phyloP scores from a whole-genome alignment of 148 eudicot species.

The Nepenthes mirabilis region DNA sequence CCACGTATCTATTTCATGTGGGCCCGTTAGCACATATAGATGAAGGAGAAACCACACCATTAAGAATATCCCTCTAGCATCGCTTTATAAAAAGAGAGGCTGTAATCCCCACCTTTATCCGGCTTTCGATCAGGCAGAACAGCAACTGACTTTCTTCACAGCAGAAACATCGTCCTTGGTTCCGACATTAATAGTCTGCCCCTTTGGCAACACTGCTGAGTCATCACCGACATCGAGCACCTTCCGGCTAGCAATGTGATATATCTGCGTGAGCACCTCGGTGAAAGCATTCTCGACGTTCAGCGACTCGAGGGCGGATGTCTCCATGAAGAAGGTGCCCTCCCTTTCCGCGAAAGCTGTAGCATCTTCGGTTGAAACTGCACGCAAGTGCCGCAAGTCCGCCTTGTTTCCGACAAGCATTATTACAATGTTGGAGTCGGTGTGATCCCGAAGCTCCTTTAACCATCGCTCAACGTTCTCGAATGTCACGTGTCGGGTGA shows the following conservation, averaged over 20 bases:
- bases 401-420: slow-evolving; percentile 3
- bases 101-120: too few species aligned
- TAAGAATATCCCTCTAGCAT: too few species aligned
- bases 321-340: slow-evolving; percentile 2
- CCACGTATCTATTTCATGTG: too few species aligned
- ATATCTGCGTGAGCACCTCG: neutral
- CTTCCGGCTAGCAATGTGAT: slow-evolving; percentile 1
- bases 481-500: neutral
- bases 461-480: neutral
- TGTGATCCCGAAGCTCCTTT: slow-evolving; percentile 1
- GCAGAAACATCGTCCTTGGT: neutral
- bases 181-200: neutral
- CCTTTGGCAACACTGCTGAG: neutral
- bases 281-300: slow-evolving; percentile 1
- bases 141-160: neutral
- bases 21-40: too few species aligned
- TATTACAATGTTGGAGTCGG: neutral
- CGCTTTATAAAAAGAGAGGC: too few species aligned
- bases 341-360: neutral
- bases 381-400: slow-evolving; percentile 3
- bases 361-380: neutral
- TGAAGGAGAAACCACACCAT: too few species aligned
- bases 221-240: neutral
- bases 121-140: neutral
- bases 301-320: slow-evolving; percentile 1